Evolutionary conservation across 139 green algal species (phyloP), one percentile per base, ranked within the genome.

Genomic region (Asterochloris sp.): DNA sequence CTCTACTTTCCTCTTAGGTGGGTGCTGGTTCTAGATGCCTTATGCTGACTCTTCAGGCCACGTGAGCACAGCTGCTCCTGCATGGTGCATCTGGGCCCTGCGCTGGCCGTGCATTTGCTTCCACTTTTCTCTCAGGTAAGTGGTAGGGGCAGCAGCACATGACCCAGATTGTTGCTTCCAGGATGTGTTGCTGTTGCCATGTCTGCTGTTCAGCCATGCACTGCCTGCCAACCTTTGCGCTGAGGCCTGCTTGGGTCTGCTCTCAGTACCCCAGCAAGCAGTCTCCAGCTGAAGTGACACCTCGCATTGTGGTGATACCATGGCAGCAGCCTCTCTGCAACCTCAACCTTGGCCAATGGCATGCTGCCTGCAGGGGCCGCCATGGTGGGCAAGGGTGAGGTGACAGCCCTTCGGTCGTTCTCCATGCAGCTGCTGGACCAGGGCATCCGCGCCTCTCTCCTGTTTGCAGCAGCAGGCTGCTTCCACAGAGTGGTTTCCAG

Each of bases 1-100:
- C 23, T 84, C 81, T 14, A 84, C 74, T 26, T 4, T 84, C 21
- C 13, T 79, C 21, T 63, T 84, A 54, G 81, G 81, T 84, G 28
- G 13, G 81, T 28, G 17, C 15, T 11, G 23, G 54, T 76, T 0
- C 38, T 54, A 6, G 38, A 54, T 54, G 38, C 38, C 15, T 0
- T 76, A 54, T 11, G 69, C n/a, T 76, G 38, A 21, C n/a, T 47
- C 26, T 60, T 76, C 24, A 60, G 24, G 12, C n/a, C 38, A 28
- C 4, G 47, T 0, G 0, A 60, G n/a, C 19, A 60, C 26, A 29
- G 38, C 38, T 47, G 71, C 47, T 23, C 17, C 71, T 76, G 13
- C 47, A 17, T 61, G 38, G 1, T 60, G 71, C n/a, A 54, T 54
- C 38, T 54, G 38, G 38, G 38, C 38, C 38, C 38, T 54, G 38